Evolutionary conservation across 176 grass and related monocot species (phyloP).

Genomic region (Poa pratensis): DNA sequence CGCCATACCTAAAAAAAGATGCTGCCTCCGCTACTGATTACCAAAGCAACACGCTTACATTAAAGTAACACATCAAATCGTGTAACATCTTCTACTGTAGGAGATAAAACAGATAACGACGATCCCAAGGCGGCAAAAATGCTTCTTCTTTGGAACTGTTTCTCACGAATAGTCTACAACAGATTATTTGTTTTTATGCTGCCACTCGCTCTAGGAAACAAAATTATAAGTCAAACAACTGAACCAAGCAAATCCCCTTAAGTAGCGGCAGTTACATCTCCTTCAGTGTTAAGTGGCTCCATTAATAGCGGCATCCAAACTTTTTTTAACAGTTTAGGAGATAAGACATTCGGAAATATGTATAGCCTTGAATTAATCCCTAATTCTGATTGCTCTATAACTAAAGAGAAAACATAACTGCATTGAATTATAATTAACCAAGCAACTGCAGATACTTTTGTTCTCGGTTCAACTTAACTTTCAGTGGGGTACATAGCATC

Average conservation of each 20-base stretch:
- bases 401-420: too few relatives aligned
- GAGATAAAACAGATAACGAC: background rate
- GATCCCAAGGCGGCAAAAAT: background rate
- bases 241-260: background rate
- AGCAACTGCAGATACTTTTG: too few relatives aligned
- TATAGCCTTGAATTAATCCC: background rate
- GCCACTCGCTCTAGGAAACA: background rate
- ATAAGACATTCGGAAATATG: background rate
- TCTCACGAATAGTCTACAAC: background rate
- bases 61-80: background rate
- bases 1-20: too few relatives aligned
- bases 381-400: background rate
- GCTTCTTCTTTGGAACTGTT: background rate
- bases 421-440: too few relatives aligned
- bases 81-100: background rate
- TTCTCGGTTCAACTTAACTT: too few relatives aligned
- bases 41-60: background rate
- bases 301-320: background rate
- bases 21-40: too few relatives aligned
- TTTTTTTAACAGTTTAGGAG: background rate
- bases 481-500: background rate
- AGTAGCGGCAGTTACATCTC: background rate
- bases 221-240: background rate
- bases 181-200: background rate
- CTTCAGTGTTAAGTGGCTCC: background rate